These are phyloP conservation scores for Peronospora belbahrii DNA, from an alignment of 352 stramenopile species.

Conservation along the genomic window DNA sequence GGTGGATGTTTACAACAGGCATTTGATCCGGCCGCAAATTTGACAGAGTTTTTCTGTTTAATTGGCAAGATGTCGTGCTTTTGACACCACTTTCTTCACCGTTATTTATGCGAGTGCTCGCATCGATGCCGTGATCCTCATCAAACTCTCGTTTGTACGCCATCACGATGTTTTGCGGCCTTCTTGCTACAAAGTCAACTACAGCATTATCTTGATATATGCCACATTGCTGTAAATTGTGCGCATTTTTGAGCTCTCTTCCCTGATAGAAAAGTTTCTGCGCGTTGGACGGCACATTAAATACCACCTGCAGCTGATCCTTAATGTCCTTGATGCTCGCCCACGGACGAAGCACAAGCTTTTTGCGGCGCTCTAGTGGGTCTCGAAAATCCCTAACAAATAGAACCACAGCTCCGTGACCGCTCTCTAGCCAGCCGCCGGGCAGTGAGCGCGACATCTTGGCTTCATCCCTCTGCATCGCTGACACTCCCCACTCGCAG, in stretches of 20 bases:
- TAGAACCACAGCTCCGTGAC: slow-evolving; percentile 57
- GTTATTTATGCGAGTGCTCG: slow-evolving; percentile 6
- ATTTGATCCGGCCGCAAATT: slow-evolving; percentile 47
- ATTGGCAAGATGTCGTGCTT: slow-evolving; percentile 1
- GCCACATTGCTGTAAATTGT: slow-evolving; percentile 76
- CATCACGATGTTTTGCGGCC: slow-evolving; percentile 46
- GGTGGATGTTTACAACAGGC: slow-evolving; percentile 68
- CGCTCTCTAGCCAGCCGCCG: slow-evolving; percentile 68
- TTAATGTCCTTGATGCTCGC: slow-evolving; percentile 82
- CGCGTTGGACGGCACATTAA: slow-evolving; percentile 67
- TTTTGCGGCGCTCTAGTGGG: slow-evolving; percentile 74
- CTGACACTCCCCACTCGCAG: background rate
- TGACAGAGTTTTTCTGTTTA: slow-evolving; percentile 15
- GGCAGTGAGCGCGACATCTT: slow-evolving; percentile 68
- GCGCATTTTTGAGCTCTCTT: slow-evolving; percentile 73
- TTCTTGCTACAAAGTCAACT: slow-evolving; percentile 66
- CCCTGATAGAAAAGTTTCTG: slow-evolving; percentile 82
- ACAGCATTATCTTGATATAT: slow-evolving; percentile 80
- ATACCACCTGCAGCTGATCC: slow-evolving; percentile 76
- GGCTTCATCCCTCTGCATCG: slow-evolving; percentile 35
- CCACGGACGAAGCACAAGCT: slow-evolving; percentile 72
- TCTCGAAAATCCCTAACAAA: slow-evolving; percentile 79
- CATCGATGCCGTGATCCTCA: slow-evolving; percentile 7
- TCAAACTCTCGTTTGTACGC: slow-evolving; percentile 28
- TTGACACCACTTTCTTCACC: slow-evolving; percentile 10